Percentiles rank a stretch among this genome's conserved stretches.
These are phyloP conservation scores for Trichoderma aggressivum DNA, from an alignment of 2,329 filamentous ascomycete species.

Conservation along the genomic window DNA sequence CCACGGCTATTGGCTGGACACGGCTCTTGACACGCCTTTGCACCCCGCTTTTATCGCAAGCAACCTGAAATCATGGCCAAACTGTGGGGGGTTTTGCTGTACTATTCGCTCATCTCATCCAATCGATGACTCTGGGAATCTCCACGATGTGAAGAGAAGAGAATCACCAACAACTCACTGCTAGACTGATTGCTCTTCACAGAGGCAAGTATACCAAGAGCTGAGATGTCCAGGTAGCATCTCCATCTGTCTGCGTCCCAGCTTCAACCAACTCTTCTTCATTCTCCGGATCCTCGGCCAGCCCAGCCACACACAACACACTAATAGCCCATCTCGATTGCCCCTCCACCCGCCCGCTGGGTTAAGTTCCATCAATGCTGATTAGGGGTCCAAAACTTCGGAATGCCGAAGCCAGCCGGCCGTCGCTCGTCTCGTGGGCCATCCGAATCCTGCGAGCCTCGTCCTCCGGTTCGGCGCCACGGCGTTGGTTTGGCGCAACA, in stretches of 20 bases:
- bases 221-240: neutral
- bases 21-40: neutral
- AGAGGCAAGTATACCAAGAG: neutral
- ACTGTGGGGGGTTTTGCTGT: neutral
- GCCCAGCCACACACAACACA: neutral
- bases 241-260: neutral
- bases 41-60: neutral
- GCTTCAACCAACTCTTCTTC: neutral
- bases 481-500: neutral
- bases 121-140: neutral
- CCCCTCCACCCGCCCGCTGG: neutral
- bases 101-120: neutral
- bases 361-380: neutral
- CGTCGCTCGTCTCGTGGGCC: neutral
- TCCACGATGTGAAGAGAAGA: neutral
- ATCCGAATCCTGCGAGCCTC: neutral
- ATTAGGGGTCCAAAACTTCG: neutral
- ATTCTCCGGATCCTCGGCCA: neutral
- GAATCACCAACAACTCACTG: neutral
- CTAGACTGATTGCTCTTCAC: neutral
- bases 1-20: neutral
- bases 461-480: neutral
- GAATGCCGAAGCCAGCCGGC: slow-evolving; percentile 21
- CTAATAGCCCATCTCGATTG: slow-evolving; percentile 5
- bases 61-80: neutral